These are phyloP conservation scores for Collybiopsis confluens DNA, from an alignment of 768 basidiomycete species.

Conservation along the genomic window DNA sequence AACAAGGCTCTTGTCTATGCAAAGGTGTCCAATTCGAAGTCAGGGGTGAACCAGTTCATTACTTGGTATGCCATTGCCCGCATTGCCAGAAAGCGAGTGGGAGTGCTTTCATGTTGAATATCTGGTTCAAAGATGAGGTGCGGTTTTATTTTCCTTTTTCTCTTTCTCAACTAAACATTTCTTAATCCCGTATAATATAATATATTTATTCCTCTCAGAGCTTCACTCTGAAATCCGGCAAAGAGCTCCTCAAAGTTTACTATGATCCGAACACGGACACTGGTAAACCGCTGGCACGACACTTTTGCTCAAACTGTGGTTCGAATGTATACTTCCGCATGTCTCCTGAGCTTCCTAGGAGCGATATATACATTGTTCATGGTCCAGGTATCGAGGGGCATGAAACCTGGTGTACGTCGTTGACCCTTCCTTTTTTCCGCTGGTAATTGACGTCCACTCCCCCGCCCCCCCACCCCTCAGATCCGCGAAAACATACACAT, in stretches of 20 bases:
- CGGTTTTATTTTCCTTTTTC: conserved; percentile 3
- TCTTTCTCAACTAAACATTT: background rate
- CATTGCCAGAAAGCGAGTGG: conserved; percentile 40
- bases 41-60: conserved; percentile 30
- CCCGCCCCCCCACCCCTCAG: no score
- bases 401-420: background rate
- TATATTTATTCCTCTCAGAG: no score
- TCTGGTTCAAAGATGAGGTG: conserved; percentile 31
- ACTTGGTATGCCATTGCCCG: conserved; percentile 38
- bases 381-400: background rate
- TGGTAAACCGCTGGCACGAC: conserved; percentile 24
- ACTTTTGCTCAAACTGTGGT: conserved; percentile 32
- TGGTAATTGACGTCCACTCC: no score
- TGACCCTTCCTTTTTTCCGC: no score
- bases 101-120: conserved; percentile 36
- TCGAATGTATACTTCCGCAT: conserved; percentile 24
- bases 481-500: no score
- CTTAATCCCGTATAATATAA: background rate
- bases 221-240: conserved; percentile 22
- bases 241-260: conserved; percentile 23
- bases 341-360: conserved; percentile 5
- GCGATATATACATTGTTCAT: background rate
- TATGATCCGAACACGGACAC: conserved; percentile 25
- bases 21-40: conserved; percentile 29
- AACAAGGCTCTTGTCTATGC: conserved; percentile 29